phyloP scores from a whole-genome alignment of 371 early-diverging fungal genomes.

The Apophysomyces ossiformis region DNA sequence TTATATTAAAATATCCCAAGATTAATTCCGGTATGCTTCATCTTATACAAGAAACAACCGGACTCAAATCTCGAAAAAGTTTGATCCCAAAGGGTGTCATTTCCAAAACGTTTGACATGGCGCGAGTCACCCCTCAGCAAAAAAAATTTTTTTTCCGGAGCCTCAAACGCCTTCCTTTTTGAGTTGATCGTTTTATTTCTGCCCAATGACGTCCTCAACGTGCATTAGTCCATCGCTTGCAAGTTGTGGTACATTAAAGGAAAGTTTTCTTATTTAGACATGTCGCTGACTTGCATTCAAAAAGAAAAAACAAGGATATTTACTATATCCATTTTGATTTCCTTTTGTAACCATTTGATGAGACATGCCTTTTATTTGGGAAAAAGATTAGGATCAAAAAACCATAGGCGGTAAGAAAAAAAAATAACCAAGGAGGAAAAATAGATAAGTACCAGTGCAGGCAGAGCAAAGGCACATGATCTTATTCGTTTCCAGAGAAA shows the following conservation, averaged over 20 bases:
- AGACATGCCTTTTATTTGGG: too few relatives aligned
- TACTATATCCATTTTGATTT: too few relatives aligned
- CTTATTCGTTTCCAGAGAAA: too few relatives aligned
- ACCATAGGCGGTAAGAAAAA: too few relatives aligned
- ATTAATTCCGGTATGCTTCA: conserved; percentile 2
- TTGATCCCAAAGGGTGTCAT: conserved; percentile 4
- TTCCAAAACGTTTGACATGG: not conserved
- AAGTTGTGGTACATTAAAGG: not conserved
- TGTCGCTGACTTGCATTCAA: too few relatives aligned
- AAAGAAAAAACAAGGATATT: too few relatives aligned
- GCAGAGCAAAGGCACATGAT: too few relatives aligned
- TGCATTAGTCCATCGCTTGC: not conserved
- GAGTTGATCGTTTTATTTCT: not conserved
- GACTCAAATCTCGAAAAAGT: conserved; percentile 5
- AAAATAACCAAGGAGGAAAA: too few relatives aligned
- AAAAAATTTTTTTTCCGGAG: conserved; percentile 2
- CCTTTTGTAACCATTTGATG: too few relatives aligned
- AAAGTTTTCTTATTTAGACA: not conserved
- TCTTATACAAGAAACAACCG: conserved; percentile 4
- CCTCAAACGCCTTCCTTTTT: conserved; percentile 3
- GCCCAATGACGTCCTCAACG: not conserved
- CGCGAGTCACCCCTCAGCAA: conserved; percentile 2
- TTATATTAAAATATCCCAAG: not conserved
- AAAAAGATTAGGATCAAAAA: too few relatives aligned
- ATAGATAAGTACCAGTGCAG: too few relatives aligned